Conservation (phyloP, 371 early-diverging fungal species). For the Mortierella sp. region DNA sequence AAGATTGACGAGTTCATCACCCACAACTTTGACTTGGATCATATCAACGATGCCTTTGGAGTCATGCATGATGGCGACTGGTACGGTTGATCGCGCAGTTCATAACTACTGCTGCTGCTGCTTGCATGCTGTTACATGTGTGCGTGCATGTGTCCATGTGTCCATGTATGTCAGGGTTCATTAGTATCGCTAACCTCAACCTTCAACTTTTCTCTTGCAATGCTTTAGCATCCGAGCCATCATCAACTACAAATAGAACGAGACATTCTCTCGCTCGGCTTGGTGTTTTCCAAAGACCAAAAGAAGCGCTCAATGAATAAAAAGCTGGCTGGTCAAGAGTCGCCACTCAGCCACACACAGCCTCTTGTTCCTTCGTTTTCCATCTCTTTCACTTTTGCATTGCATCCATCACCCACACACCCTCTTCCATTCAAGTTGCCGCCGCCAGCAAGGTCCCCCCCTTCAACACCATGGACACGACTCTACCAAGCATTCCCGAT, state of each 20-base stretch:
- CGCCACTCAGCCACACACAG: too few relatives aligned
- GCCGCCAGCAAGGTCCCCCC: neutral
- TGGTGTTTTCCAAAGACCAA: too few relatives aligned
- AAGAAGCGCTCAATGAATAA: too few relatives aligned
- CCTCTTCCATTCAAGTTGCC: neutral
- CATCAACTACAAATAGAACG: constrained; percentile 38
- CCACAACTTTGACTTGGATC: constrained; percentile 78
- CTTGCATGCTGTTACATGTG: too few relatives aligned
- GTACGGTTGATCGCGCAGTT: constrained; percentile 60
- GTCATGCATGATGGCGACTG: constrained; percentile 85
- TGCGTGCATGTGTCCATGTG: too few relatives aligned
- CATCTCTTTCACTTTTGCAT: neutral
- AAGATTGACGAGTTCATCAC: constrained; percentile 95
- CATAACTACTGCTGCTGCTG: too few relatives aligned
- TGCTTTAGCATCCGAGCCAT: constrained; percentile 70
- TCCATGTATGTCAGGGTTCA: neutral
- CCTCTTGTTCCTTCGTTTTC: neutral
- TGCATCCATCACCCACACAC: neutral
- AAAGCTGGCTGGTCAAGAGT: too few relatives aligned
- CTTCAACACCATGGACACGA: constrained; percentile 19
- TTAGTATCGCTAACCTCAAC: neutral
- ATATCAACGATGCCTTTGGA: constrained; percentile 94
- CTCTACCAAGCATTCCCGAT: neutral
- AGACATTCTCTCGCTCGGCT: too few relatives aligned
- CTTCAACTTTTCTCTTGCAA: neutral